A percentile compares a stretch with the other conserved stretches of the same genome.
Conservation (phyloP, 202 grass and related monocot species). For the Panicum hallii region DNA sequence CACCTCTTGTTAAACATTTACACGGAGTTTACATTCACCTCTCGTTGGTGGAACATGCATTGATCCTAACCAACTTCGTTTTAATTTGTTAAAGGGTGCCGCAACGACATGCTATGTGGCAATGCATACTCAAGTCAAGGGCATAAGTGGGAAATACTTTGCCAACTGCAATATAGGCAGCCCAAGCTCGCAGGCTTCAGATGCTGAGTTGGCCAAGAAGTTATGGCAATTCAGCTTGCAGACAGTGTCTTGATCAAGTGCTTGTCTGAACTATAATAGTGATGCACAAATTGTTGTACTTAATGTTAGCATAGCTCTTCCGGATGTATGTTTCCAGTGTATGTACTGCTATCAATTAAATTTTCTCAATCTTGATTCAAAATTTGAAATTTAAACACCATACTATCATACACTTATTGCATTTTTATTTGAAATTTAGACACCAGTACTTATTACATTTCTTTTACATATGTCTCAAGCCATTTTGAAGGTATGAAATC, state of each 20-base stretch:
- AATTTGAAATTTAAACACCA: too few relatives aligned
- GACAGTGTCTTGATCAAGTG: conserved; percentile 41
- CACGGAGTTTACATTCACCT: too few relatives aligned
- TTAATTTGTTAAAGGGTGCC: conserved; percentile 46
- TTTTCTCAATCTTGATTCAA: too few relatives aligned
- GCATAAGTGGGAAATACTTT: conserved; percentile 63
- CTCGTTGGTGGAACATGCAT: neutral
- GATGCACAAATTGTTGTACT: neutral
- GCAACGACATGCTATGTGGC: conserved; percentile 81
- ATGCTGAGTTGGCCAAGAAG: conserved; percentile 59
- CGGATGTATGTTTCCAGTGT: too few relatives aligned
- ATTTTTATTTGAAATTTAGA: too few relatives aligned
- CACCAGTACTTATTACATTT: too few relatives aligned
- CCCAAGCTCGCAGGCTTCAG: conserved; percentile 51
- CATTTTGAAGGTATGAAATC: too few relatives aligned
- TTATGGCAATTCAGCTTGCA: conserved; percentile 68
- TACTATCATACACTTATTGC: too few relatives aligned
- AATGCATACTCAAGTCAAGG: conserved; percentile 61
- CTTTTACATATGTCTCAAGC: too few relatives aligned
- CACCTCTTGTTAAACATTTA: neutral
- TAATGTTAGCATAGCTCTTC: too few relatives aligned
- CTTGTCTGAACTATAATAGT: neutral
- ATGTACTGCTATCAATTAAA: too few relatives aligned
- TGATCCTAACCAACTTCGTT: neutral
- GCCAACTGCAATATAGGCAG: conserved; percentile 52